Conservation (phyloP, 805 yeast genomes). For the Candida quercuum region DNA sequence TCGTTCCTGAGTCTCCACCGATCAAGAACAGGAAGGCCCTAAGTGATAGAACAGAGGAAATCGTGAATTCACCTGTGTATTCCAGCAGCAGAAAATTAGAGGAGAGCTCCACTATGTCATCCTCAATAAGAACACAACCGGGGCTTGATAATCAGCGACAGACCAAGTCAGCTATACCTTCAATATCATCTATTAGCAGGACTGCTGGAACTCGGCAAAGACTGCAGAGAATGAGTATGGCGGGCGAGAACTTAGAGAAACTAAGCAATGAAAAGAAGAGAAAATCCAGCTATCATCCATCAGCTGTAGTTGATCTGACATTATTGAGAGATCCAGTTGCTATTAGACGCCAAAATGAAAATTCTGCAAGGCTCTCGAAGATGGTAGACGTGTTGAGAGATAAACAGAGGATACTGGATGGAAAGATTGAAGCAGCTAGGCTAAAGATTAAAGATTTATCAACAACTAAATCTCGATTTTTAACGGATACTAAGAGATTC, state of each 20-base stretch:
- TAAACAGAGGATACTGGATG: conserved; percentile 7
- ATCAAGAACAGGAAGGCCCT: conserved; percentile 19
- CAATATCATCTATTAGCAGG: background rate
- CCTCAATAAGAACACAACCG: background rate
- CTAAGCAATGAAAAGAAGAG: background rate
- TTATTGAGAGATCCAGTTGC: conserved; percentile 14
- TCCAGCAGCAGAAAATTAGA: background rate
- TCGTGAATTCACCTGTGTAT: conserved; percentile 16
- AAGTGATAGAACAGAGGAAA: conserved; percentile 11
- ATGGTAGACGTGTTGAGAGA: conserved; percentile 8
- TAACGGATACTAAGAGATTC: conserved; percentile 4
- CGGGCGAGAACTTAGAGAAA: conserved; percentile 1
- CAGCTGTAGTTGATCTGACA: background rate
- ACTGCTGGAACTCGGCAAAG: background rate
- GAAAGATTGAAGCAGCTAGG: conserved; percentile 6
- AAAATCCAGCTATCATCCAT: background rate
- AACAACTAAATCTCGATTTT: background rate
- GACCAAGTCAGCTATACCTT: background rate
- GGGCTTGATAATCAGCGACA: background rate
- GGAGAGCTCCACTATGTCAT: background rate
- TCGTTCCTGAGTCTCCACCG: conserved; percentile 15
- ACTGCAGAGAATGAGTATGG: background rate
- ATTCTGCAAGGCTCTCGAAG: conserved; percentile 8
- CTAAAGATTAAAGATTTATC: conserved; percentile 6
- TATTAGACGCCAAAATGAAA: conserved; percentile 9